Base-by-base conservation (phyloP, 805 yeast genomes). In the Myxozyma mucilagina region DNA sequence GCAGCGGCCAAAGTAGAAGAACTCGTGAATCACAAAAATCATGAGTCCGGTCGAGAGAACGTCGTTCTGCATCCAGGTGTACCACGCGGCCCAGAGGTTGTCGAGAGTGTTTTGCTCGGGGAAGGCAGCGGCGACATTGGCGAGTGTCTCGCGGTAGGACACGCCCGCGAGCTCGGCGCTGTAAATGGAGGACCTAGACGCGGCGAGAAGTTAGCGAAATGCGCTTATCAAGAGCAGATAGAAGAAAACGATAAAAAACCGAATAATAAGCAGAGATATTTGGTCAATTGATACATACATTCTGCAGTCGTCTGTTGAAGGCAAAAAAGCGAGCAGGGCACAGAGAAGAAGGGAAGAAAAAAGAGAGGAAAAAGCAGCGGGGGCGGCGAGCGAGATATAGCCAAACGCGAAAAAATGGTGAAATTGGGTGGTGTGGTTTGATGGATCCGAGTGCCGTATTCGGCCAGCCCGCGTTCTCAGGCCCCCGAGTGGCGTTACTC, bases 1-100 rank as follows among this genome's bases (percentile, higher is more conserved):
- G 71, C 92, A 87, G 73, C 98, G 84, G 56, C 93, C 94, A 73
- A 94, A 93, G 77, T 93, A 93, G 82, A 89, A 83, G 55, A 88
- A 66, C 76, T 93, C 99, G 75, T 93, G 99, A 58, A 90, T 78
- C 44, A 81, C 70, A 74, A 93, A 90, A 71, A 91, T 86, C 74
- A 93, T 76, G 49, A 91, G 74, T 32, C 98, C 99, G 1, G 98
- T 93, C 55, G 98, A 97, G 64, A 93, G 80, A 38, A 88, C 80
- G 75, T 93, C 99, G 74, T 93, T 93, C 68, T 84, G 82, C 82
- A 91, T 82, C 76, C 85, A 91, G 61, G 84, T 78, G 78, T 91
- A 93, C 84, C 89, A 93, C 24, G 90, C 78, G 11, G 96, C 96
- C 99, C 99, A 93, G 59, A 84, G 72, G 66, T 81, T 82, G 74